phyloP scores from a whole-genome alignment of 208 protist species.

The Ichthyophonus hoferi region DNA sequence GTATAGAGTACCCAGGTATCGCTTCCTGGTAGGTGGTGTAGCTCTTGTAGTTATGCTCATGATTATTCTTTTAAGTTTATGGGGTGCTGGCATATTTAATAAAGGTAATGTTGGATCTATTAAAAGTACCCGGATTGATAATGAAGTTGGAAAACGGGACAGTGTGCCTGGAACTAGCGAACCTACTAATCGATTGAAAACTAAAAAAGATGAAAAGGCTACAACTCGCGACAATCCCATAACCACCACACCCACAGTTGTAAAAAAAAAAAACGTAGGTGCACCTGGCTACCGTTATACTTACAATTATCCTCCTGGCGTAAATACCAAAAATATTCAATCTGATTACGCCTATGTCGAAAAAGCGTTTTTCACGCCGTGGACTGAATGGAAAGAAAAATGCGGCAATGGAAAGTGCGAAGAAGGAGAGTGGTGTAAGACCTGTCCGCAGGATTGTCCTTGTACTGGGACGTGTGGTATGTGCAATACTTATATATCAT shows the following conservation, averaged over 20 bases:
- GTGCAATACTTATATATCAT: too few species aligned
- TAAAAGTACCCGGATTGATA: neutral
- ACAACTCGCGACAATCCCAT: neutral
- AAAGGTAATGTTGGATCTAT: too few species aligned
- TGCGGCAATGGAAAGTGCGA: constrained; percentile 10
- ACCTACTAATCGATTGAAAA: too few species aligned
- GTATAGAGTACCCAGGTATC: neutral
- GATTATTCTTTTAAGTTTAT: neutral
- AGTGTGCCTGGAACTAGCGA: too few species aligned
- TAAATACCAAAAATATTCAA: neutral
- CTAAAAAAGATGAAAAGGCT: neutral
- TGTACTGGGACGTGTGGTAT: neutral
- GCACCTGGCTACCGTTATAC: neutral
- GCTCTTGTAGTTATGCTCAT: neutral
- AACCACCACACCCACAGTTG: neutral
- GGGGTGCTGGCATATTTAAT: neutral
- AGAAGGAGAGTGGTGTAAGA: constrained; percentile 23
- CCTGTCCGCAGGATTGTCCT: constrained; percentile 1
- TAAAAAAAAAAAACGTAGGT: neutral
- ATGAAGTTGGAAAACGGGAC: too few species aligned
- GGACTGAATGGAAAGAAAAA: constrained; percentile 4
- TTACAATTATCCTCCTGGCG: neutral
- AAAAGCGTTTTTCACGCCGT: neutral
- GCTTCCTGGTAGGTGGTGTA: neutral
- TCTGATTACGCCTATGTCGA: neutral